Evolutionary conservation across 257 asterid genomes (phyloP), one percentile per base, ranked within the genome.

Genomic region (Echium plantagineum): DNA sequence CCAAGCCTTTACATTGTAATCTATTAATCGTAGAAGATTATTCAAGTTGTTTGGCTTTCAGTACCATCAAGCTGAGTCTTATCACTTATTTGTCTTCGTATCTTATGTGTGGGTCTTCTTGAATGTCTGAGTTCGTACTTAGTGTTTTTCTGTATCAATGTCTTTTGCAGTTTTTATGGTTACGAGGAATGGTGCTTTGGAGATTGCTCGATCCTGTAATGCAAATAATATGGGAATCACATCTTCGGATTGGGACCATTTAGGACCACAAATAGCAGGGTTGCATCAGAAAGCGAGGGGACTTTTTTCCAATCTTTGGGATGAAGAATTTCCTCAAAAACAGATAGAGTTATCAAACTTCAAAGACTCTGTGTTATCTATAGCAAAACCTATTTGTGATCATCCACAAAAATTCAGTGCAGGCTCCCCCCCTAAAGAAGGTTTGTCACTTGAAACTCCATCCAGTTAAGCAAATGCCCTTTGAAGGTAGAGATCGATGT

Each of bases 111-210:
- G 38, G 38, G 1, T 31, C 38, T 5, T 2, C 6, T 31, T 31
- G 5, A 31, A 52, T 10, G 56, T 19, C 19, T 48, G 22, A 13
- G 17, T 59, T 63, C 46, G 5, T 30, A 7, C 5, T 55, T 58
- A 24, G 3, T 28, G 60, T 68, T 32, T 13, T 26, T 8, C 18
- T 48, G 60, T 17, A 35, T 26, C 32, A 69, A 57, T 68, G 24
- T 22, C 38, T 49, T 28, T 55, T 61, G 38, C 66, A 85, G 97
- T 80, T 70, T 61, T 81, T 68, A 32, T 46, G 79, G 74, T 65
- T 42, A 63, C 83, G 12, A 78, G 74, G 68, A 73, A 49, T 71
- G 75, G 79, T 56, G 83, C 77, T 38, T 9, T 72, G 38, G 89
- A 75, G 47, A 59, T 70, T 71, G 77, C 80, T 55, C 81, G 68